Percentiles rank a stretch among this genome's conserved stretches.
phyloP scores from a whole-genome alignment of 192 early-diverging fungal genomes.

The Linnemannia exigua region DNA sequence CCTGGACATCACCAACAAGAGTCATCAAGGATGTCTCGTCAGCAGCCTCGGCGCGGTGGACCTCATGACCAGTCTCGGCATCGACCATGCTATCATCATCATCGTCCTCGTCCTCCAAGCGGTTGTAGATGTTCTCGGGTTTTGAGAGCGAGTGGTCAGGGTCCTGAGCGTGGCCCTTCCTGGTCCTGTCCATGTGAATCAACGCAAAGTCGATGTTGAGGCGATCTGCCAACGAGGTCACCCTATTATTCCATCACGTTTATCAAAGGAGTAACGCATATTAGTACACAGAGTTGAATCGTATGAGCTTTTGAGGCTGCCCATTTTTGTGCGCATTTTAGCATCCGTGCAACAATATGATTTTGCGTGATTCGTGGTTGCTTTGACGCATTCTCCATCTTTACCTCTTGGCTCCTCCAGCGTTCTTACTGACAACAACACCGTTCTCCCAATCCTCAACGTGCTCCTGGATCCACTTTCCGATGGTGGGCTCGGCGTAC shows the following conservation, averaged over 20 bases:
- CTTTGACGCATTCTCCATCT: background rate
- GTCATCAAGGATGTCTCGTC: slow-evolving; percentile 74
- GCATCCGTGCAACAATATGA: background rate
- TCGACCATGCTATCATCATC: slow-evolving; percentile 62
- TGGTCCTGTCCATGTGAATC: slow-evolving; percentile 90
- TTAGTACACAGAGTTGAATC: too few species aligned
- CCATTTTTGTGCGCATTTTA: background rate
- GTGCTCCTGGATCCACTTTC: slow-evolving; percentile 87
- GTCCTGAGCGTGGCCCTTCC: slow-evolving; percentile 46
- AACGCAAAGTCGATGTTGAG: slow-evolving; percentile 96
- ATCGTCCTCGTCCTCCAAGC: slow-evolving; percentile 58
- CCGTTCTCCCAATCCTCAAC: slow-evolving; percentile 78
- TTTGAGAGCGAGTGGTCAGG: slow-evolving; percentile 40
- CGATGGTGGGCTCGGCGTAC: slow-evolving; percentile 90
- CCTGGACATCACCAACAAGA: slow-evolving; percentile 93
- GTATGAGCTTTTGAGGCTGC: background rate
- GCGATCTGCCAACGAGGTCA: slow-evolving; percentile 94
- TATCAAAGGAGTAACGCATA: background rate
- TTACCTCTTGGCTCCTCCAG: slow-evolving; percentile 95
- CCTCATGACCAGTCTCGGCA: slow-evolving; percentile 65
- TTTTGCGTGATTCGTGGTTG: slow-evolving; percentile 12
- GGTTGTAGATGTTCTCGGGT: slow-evolving; percentile 49
- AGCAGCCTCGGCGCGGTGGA: slow-evolving; percentile 45
- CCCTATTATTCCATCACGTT: slow-evolving; percentile 66
- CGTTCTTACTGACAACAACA: slow-evolving; percentile 95